Conservation (phyloP, 176 grass and related monocot genomes). For the Oryza longistaminata region DNA sequence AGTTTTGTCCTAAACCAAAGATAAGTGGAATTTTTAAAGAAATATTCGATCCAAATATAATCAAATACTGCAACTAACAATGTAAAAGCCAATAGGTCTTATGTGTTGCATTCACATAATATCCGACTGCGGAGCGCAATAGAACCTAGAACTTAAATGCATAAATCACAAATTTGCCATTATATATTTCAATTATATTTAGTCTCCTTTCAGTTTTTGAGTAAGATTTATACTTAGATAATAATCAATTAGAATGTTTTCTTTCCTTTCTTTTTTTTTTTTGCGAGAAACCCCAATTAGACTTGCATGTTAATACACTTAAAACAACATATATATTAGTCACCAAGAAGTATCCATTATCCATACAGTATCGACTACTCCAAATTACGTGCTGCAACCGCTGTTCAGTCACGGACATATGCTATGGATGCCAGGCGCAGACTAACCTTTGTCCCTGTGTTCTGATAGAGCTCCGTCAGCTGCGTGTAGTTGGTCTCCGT, state of each 20-base stretch:
- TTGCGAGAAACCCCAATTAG: background rate
- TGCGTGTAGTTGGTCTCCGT: conserved; percentile 91
- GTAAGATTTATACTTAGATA: conserved; percentile 6
- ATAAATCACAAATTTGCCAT: conserved; percentile 3
- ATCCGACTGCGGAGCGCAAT: background rate
- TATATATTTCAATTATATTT: too few relatives aligned
- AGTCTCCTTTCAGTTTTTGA: background rate
- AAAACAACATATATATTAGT: background rate
- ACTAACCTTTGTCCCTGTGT: conserved; percentile 80
- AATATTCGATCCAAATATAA: background rate
- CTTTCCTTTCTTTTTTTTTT: too few relatives aligned
- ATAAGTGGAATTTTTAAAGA: background rate
- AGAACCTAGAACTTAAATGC: background rate
- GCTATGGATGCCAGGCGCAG: conserved; percentile 1
- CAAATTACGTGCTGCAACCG: background rate
- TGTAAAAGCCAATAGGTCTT: background rate
- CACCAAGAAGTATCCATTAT: background rate
- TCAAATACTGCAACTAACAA: background rate
- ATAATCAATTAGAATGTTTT: background rate
- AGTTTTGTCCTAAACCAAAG: conserved; percentile 22
- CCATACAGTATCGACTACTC: background rate
- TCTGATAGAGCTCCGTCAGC: conserved; percentile 79
- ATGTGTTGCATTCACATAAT: background rate
- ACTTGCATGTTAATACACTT: background rate
- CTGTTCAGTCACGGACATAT: background rate